Conservation (phyloP, 208 protist species). For the Trypanosoma melophagium region DNA sequence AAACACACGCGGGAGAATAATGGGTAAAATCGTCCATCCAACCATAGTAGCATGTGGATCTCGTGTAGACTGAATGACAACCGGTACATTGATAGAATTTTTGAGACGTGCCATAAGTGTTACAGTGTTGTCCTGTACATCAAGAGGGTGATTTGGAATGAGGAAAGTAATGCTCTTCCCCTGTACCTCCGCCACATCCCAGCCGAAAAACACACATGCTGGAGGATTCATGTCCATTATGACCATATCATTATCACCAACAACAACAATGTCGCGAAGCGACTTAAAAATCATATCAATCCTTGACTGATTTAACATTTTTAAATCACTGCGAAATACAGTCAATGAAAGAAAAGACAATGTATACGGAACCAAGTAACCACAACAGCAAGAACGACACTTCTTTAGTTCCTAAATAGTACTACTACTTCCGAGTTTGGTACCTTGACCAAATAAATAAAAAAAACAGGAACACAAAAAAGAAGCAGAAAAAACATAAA, state of each 20-base stretch:
- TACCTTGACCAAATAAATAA: too few relatives aligned
- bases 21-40: conserved; percentile 82
- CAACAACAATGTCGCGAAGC: conserved; percentile 85
- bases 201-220: conserved; percentile 80
- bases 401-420: too few relatives aligned
- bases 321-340: neutral
- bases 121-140: conserved; percentile 80
- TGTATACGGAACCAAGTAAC: neutral
- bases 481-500: too few relatives aligned
- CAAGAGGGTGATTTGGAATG: conserved; percentile 78
- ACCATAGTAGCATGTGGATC: conserved; percentile 88
- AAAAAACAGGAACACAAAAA: too few relatives aligned
- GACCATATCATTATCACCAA: conserved; percentile 89
- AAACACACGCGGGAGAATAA: conserved; percentile 75
- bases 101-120: conserved; percentile 68
- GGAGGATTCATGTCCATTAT: conserved; percentile 85
- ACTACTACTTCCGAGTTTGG: too few relatives aligned
- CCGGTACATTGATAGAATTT: conserved; percentile 60
- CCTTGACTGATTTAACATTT: conserved; percentile 75
- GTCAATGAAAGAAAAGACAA: conserved; percentile 1
- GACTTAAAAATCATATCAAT: conserved; percentile 89
- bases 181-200: conserved; percentile 57
- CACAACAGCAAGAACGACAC: too few relatives aligned
- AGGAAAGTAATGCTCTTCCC: conserved; percentile 91
- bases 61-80: conserved; percentile 85